A percentile compares a stretch with the other conserved stretches of the same genome.
These are phyloP conservation scores for sorghum (Sorghum bicolor) DNA, from an alignment of 176 grass and related monocot species.

Conservation along the genomic window DNA sequence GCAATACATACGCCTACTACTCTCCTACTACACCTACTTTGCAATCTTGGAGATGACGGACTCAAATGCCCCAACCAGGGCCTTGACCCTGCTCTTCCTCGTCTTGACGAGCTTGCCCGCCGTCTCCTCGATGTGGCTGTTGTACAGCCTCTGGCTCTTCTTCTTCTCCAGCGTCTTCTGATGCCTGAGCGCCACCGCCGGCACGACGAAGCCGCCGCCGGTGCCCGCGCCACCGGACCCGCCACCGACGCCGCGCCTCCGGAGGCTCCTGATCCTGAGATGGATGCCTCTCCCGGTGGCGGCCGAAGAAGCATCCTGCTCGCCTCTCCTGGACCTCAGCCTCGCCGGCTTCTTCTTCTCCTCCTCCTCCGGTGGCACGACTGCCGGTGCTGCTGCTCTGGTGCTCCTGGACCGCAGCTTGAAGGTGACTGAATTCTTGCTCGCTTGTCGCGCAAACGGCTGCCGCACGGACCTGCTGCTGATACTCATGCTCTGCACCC, in stretches of 20 bases:
- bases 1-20: too few relatives aligned
- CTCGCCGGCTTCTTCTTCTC: slow-evolving; percentile 2
- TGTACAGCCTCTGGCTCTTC: slow-evolving; percentile 56
- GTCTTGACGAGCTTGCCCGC: slow-evolving; percentile 55
- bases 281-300: slow-evolving; percentile 23
- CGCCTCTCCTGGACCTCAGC: slow-evolving; percentile 39
- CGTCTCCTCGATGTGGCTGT: slow-evolving; percentile 62
- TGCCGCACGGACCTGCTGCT: slow-evolving; percentile 22
- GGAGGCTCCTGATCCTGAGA: slow-evolving; percentile 49
- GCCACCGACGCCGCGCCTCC: slow-evolving; percentile 28
- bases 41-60: slow-evolving; percentile 61
- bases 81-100: slow-evolving; percentile 78
- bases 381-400: not conserved
- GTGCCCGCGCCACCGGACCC: not conserved
- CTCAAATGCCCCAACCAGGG: slow-evolving; percentile 73
- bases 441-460: slow-evolving; percentile 31
- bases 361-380: not conserved
- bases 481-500: slow-evolving; percentile 25
- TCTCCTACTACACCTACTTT: slow-evolving; percentile 33
- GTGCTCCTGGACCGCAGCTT: slow-evolving; percentile 47
- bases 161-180: slow-evolving; percentile 69
- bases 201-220: slow-evolving; percentile 25
- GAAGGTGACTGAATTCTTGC: slow-evolving; percentile 31
- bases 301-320: not conserved
- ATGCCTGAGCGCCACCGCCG: slow-evolving; percentile 44